These are phyloP conservation scores for Durotheca rogersii DNA, from an alignment of 495 filamentous ascomycete genomes.

Conservation along the genomic window DNA sequence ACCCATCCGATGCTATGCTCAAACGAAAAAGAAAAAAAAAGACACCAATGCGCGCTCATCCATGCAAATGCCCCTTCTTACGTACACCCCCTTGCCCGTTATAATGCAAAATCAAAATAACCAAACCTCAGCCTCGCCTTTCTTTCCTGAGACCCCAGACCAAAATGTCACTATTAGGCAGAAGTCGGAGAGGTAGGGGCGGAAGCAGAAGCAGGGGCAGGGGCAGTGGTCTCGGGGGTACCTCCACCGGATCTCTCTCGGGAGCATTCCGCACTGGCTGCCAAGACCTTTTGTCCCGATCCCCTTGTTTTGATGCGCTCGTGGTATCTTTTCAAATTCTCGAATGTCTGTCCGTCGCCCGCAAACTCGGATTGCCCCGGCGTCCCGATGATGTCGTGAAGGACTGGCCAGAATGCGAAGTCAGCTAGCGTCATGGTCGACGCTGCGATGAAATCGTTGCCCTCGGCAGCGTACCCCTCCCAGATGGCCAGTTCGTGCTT, in stretches of 20 bases:
- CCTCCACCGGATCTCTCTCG: conserved; percentile 3
- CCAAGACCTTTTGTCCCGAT: conserved; percentile 48
- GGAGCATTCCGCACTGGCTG: background rate
- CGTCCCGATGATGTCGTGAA: conserved; percentile 56
- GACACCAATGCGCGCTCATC: background rate
- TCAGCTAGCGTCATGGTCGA: conserved; percentile 61
- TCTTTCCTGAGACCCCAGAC: background rate
- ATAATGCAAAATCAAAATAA: background rate
- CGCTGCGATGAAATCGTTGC: conserved; percentile 58
- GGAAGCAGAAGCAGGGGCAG: background rate
- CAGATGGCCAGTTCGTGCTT: conserved; percentile 47
- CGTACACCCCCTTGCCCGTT: too few species aligned
- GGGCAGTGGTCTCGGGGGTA: background rate
- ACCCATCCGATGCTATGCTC: conserved; percentile 10
- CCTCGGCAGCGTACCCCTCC: conserved; percentile 49
- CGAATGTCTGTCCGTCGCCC: conserved; percentile 36
- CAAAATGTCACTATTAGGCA: background rate
- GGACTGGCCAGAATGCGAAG: conserved; percentile 69
- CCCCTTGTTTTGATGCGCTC: conserved; percentile 50
- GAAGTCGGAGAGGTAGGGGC: background rate
- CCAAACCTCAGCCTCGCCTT: too few species aligned
- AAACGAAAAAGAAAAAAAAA: too few species aligned
- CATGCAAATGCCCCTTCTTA: conserved; percentile 12
- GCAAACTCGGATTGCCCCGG: conserved; percentile 27
- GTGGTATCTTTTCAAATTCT: conserved; percentile 57